Evolutionary conservation across 441 rosid genomes (phyloP), one percentile per base, ranked within the genome.

Genomic region (Iberis amara): DNA sequence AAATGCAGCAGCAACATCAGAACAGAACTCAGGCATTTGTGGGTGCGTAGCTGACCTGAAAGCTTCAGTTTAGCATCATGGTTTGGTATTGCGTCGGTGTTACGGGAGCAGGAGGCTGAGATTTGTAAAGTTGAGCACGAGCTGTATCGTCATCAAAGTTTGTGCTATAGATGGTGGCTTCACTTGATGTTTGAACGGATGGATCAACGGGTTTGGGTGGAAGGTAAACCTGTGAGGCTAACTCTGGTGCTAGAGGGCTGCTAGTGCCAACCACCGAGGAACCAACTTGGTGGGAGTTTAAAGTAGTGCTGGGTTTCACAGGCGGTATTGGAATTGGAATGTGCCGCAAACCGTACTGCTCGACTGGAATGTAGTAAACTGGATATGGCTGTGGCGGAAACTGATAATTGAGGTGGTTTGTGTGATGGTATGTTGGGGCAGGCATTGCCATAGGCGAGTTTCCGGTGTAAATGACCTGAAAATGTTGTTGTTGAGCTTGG

Each of bases 31-130:
- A 33, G 10, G 38, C 11, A 33, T 33, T 18, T 33, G 38, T 10
- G 38, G 38, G 38, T 33, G 6, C 38, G 11, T 10, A 8, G 38
- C 38, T 8, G 11, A 10, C 38, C 38, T 6, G 38, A 33, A 33
- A 10, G 11, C 38, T 33, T 33, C 38, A 33, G 11, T 33, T 33
- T 33, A 8, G 38, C 38, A 33, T 9, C 38, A 9, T 10, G 11
- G 38, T 33, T 33, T 33, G 38, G 38, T 33, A 33, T 6, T 33
- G 38, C 9, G 38, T 8, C 4, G 38, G 11, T 33, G 10, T 4
- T 33, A 33, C 11, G 5, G 38, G 90, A 28, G 79, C 77, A 2
- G 81, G 91, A 39, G 94, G 96, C 74, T 82, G 91, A 68, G 96
- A 71, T 75, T 87, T 82, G 72, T 85, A 84, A 58, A 87, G 77